A percentile compares a stretch with the other conserved stretches of the same genome.
Conservation (phyloP, 2,329 filamentous ascomycete species). For the Septoria linicola region DNA sequence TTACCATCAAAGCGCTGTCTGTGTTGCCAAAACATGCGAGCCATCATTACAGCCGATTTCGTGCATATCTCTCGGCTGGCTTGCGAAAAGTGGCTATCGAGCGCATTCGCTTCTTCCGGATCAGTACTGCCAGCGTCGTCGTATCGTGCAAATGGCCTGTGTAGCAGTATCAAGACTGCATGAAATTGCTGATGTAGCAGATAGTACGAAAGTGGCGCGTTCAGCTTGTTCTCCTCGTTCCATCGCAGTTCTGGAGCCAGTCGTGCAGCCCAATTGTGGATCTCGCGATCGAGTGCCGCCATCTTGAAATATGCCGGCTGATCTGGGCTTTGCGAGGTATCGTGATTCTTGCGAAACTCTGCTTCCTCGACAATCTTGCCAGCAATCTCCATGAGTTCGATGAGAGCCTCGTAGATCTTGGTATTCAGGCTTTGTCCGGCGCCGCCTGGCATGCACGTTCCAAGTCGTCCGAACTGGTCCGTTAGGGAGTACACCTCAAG, state of each 20-base stretch:
- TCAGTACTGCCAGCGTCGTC: conserved; percentile 22
- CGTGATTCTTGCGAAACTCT: conserved; percentile 24
- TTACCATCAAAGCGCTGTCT: conserved; percentile 31
- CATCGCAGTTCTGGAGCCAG: conserved; percentile 29
- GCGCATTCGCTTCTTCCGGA: conserved; percentile 24
- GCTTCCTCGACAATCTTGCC: conserved; percentile 32
- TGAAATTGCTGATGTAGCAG: conserved; percentile 33
- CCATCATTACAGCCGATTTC: conserved; percentile 28
- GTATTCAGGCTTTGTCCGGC: conserved; percentile 27
- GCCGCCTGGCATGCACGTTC: conserved; percentile 29
- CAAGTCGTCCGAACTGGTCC: conserved; percentile 29
- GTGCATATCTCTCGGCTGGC: conserved; percentile 31
- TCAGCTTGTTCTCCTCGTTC: conserved; percentile 27
- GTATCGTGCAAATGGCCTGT: conserved; percentile 31
- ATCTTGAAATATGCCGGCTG: conserved; percentile 32
- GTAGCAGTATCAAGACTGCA: conserved; percentile 28
- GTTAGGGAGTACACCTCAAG: conserved; percentile 30
- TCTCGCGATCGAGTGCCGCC: conserved; percentile 29
- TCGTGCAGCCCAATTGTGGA: conserved; percentile 28
- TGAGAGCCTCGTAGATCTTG: conserved; percentile 31
- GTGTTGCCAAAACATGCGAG: conserved; percentile 31
- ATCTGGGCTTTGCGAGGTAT: conserved; percentile 21
- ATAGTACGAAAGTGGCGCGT: conserved; percentile 29
- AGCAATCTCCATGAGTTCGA: conserved; percentile 32
- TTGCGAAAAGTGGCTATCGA: conserved; percentile 30